Base-by-base conservation (phyloP, 2,329 filamentous ascomycete genomes). In the Aureobasidium sp. region DNA sequence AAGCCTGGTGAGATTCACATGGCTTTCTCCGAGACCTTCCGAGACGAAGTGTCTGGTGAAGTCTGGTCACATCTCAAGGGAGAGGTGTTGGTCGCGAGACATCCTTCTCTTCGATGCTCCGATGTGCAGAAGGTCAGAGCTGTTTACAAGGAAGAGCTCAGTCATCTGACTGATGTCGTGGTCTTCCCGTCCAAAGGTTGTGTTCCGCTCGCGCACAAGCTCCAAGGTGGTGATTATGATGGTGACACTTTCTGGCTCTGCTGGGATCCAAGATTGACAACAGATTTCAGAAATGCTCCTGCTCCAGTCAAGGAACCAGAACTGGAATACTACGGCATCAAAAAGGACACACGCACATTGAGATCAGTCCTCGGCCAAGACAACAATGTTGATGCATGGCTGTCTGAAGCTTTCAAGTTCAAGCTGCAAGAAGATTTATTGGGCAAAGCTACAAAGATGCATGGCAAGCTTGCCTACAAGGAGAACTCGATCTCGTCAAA, bases 171-270 rank as follows among this genome's bases (percentile, higher is more conserved):
- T 64, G 88, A 97, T 67, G 86, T 96, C 1, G 80, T 94, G 15
- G 81, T 97, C 0, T 97, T 97, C 66, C 80, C 89, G 0, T 79
- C 78, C 0, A 82, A 81, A 63, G 88, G 88, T 0, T 70, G 80
- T 29, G 76, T 74, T 0, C 83, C 89, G 0, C 78, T 91, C 0
- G 90, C 89, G 0, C 82, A 84, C 9, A 86, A 87, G 67, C 77
- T 93, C 0, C 90, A 88, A 1, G 90, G 90, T 0, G 90, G 90
- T 0, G 90, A 93, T 68, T 93, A 91, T 65, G 89, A 93, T 66
- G 90, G 90, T 0, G 90, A 94, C 65, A 81, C 77, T 14, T 80
- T 88, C 5, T 92, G 88, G 88, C 75, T 90, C 0, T 90, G 87
- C 68, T 93, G 87, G 87, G 88, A 92, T 31, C 75, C 78, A 0